phyloP scores from a whole-genome alignment of 2,329 filamentous ascomycete genomes.

The Hypoxylon sp. region DNA sequence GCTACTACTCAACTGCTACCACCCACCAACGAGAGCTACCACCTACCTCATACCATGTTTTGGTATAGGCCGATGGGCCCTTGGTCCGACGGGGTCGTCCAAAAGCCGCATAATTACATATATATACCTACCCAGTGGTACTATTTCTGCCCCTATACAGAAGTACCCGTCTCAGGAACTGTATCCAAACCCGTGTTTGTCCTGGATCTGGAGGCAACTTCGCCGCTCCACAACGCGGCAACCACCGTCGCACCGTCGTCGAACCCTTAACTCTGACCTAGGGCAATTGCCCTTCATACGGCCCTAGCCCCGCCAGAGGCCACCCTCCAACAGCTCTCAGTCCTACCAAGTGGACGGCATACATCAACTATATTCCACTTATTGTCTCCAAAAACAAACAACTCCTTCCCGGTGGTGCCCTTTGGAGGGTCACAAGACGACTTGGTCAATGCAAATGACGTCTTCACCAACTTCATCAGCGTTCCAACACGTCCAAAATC shows the following conservation, averaged over 20 bases:
- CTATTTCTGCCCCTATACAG: slow-evolving; percentile 7
- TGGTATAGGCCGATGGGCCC: slow-evolving; percentile 24
- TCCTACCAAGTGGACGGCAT: slow-evolving; percentile 33
- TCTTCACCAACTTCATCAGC: slow-evolving; percentile 37
- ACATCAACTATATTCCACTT: slow-evolving; percentile 25
- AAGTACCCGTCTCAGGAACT: slow-evolving; percentile 39
- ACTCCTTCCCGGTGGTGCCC: slow-evolving; percentile 28
- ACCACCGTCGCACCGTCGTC: slow-evolving; percentile 24
- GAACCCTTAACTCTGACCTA: slow-evolving; percentile 14
- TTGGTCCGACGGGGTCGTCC: slow-evolving; percentile 20
- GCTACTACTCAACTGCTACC: slow-evolving; percentile 17
- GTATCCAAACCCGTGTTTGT: slow-evolving; percentile 24
- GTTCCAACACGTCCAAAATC: slow-evolving; percentile 22
- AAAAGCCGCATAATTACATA: not conserved
- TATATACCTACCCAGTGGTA: slow-evolving; percentile 10
- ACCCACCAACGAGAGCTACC: slow-evolving; percentile 32
- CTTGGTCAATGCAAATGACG: slow-evolving; percentile 38
- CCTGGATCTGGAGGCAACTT: slow-evolving; percentile 35
- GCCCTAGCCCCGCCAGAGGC: slow-evolving; percentile 29
- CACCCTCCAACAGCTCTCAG: slow-evolving; percentile 36
- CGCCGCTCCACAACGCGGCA: slow-evolving; percentile 34
- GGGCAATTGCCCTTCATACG: slow-evolving; percentile 17
- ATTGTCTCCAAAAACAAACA: slow-evolving; percentile 30
- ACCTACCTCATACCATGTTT: slow-evolving; percentile 35
- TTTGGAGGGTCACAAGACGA: slow-evolving; percentile 44